Evolutionary conservation across 495 filamentous ascomycete genomes (phyloP).

Genomic region (Chaetomium fimeti): DNA sequence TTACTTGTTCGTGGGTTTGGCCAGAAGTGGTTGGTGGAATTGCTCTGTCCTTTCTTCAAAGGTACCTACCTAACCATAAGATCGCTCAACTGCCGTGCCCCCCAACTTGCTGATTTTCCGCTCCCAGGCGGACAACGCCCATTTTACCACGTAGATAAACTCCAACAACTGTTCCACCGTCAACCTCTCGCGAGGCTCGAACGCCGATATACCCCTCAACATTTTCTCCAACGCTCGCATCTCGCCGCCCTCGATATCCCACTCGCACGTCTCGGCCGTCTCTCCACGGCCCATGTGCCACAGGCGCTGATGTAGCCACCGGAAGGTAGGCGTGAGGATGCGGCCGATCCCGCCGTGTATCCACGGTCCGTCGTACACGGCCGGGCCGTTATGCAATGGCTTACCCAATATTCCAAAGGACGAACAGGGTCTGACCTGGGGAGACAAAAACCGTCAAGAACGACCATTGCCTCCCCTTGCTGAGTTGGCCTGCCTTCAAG

Average conservation of each 20-base stretch:
- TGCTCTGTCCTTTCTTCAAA: no score
- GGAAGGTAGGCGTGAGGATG: background rate
- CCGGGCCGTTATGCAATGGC: no score
- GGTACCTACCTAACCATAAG: no score
- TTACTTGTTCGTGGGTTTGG: no score
- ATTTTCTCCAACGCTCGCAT: background rate
- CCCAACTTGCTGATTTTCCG: background rate
- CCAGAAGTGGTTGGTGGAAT: no score
- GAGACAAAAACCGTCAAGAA: no score
- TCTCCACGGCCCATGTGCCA: background rate
- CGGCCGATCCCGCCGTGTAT: background rate
- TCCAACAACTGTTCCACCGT: background rate
- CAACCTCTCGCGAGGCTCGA: background rate
- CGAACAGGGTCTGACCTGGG: no score
- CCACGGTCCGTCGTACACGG: background rate
- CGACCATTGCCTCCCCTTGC: no score
- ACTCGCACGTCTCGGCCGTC: background rate
- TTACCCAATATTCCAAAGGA: no score
- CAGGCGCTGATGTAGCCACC: background rate
- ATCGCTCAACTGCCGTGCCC: no score
- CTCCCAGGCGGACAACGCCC: background rate
- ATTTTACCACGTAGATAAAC: background rate
- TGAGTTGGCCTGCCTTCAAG: no score
- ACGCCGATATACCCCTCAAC: background rate
- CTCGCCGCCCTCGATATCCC: background rate